Base-by-base conservation (phyloP, 2,329 filamentous ascomycete species). In the Scopulariopsis brevicaulis region DNA sequence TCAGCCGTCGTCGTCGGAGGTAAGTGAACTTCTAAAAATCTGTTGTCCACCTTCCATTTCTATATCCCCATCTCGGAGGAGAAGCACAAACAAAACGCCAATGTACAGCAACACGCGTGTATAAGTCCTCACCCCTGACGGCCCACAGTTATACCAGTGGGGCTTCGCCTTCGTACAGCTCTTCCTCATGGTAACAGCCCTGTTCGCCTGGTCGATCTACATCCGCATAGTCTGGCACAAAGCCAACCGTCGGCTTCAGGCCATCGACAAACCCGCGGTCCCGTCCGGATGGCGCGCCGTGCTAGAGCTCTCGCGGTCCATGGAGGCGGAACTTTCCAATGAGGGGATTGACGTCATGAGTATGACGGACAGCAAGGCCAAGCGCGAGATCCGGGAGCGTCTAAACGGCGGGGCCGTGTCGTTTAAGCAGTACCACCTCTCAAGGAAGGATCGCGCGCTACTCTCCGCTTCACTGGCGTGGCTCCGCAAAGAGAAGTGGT, bases 81-180 rank as follows among this genome's bases (percentile, higher is more conserved):
- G n/a, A n/a, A n/a, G n/a, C n/a, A n/a, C n/a, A n/a, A n/a, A 35
- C 61, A n/a, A 50, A 55, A 43, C 59, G 62, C 20, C 62, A 63
- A 54, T 32, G 60, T 7, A 37, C 7, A 37, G 14, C 7, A 37
- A 14, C 7, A 37, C 34, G 34, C 7, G 14, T 8, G 7, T 7
- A 7, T 53, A 35, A 37, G 34, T 14, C 7, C 34, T 8, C 7
- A 14, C 7, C 34, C 34, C 34, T 14, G 14, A 15, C 4, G n/a
- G 14, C 20, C 34, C 7, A 37, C 14, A 55, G 54, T 4, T 25
- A 10, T 66, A 64, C 32, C 61, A 64, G 52, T 68, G 66, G 66
- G 66, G 66, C 2, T 67, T 67, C 54, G 66, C 66, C 2, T 66
- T 61, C 24, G 53, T 67, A 46, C 66, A 67, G 51, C 52, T 63